These are phyloP conservation scores for Colletotrichum tamarilloi DNA, from an alignment of 2,329 filamentous ascomycete genomes.

Conservation along the genomic window DNA sequence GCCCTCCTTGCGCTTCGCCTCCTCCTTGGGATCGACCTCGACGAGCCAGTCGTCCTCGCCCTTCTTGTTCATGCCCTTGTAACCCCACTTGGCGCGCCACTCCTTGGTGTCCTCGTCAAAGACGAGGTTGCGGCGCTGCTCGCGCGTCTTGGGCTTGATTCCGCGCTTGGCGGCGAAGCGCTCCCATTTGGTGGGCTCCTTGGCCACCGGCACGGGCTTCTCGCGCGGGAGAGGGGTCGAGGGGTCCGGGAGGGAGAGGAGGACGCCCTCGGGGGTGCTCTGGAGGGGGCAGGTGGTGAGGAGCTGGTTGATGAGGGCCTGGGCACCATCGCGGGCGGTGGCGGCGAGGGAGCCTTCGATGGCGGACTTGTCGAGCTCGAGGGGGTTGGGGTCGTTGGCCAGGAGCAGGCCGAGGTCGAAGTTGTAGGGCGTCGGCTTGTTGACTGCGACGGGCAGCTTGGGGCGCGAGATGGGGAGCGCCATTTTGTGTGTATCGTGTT, in stretches of 20 bases:
- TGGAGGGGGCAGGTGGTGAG: conserved; percentile 86
- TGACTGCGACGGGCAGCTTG: conserved; percentile 72
- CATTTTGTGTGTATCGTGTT: conserved; percentile 42
- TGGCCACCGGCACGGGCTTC: conserved; percentile 87
- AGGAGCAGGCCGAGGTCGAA: conserved; percentile 93
- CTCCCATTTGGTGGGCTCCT: conserved; percentile 93
- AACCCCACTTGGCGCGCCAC: conserved; percentile 96
- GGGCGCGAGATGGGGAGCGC: conserved; percentile 51
- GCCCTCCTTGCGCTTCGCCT: conserved; percentile 71
- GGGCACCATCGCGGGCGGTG: conserved; percentile 88
- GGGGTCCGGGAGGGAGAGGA: conserved; percentile 79
- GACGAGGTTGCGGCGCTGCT: conserved; percentile 77
- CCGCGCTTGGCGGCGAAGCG: conserved; percentile 97
- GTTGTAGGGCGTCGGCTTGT: conserved; percentile 89
- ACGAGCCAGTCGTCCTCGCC: conserved; percentile 89
- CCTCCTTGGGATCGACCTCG: conserved; percentile 85
- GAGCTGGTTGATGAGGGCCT: conserved; percentile 93
- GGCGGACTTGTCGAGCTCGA: conserved; percentile 64
- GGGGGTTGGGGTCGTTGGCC: conserved; percentile 87
- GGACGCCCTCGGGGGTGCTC: conserved; percentile 76
- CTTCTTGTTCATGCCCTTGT: conserved; percentile 89
- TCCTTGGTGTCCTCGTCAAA: conserved; percentile 88
- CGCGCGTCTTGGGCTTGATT: conserved; percentile 88
- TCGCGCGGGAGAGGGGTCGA: conserved; percentile 84
- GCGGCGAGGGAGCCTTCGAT: conserved; percentile 77